Conservation (phyloP, 345 rosid genomes). For the Rubroshorea leprosula region DNA sequence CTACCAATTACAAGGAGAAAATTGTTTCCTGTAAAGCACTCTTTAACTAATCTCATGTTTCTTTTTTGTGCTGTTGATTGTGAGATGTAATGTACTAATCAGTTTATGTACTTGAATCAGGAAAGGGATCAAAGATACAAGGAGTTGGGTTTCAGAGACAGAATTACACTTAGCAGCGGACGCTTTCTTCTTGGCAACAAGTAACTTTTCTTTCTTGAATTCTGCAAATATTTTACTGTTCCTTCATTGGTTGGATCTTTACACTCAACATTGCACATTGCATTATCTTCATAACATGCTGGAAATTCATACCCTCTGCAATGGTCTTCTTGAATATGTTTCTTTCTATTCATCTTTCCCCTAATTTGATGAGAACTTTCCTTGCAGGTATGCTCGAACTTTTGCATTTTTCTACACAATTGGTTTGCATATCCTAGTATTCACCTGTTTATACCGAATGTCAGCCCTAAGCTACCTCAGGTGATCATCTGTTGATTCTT, state of each 20-base stretch:
- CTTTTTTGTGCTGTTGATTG: slow-evolving; percentile 4
- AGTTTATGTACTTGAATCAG: slow-evolving; percentile 24
- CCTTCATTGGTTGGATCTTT: not conserved
- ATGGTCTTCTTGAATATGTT: too few species aligned
- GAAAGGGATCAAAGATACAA: slow-evolving; percentile 95
- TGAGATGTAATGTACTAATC: slow-evolving; percentile 12
- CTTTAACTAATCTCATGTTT: not conserved
- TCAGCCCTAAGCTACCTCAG: slow-evolving; percentile 86
- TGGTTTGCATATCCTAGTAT: slow-evolving; percentile 78
- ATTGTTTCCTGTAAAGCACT: too few species aligned
- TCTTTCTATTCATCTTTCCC: not conserved
- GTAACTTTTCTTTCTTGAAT: slow-evolving; percentile 35
- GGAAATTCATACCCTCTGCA: not conserved
- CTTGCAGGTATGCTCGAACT: slow-evolving; percentile 79
- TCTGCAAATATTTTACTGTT: not conserved
- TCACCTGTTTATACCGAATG: slow-evolving; percentile 94
- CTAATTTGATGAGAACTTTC: not conserved
- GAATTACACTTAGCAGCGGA: slow-evolving; percentile 90
- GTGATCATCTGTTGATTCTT: slow-evolving; percentile 29
- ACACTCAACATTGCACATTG: not conserved
- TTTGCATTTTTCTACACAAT: slow-evolving; percentile 94
- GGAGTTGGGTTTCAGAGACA: slow-evolving; percentile 93
- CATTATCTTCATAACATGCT: not conserved
- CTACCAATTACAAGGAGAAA: too few species aligned
- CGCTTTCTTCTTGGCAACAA: slow-evolving; percentile 91